Percentiles rank a stretch among this genome's conserved stretches.
Evolutionary conservation across 495 filamentous ascomycete genomes (phyloP).

Genomic region (Xylaria flabelliformis): DNA sequence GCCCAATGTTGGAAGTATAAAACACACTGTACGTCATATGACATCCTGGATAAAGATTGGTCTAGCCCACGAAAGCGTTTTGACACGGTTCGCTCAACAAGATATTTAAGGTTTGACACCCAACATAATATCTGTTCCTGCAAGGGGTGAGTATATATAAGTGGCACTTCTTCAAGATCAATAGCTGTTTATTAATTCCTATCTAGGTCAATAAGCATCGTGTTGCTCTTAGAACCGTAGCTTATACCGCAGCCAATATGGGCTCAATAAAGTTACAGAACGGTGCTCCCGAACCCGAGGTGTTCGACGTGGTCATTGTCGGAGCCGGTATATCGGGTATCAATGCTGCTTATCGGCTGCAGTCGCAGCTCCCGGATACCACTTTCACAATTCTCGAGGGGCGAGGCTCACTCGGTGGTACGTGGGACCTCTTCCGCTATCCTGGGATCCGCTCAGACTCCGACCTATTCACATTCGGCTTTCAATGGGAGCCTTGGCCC

Average conservation of each 20-base stretch:
- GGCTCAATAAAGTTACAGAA: background rate
- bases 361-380: conserved; percentile 61
- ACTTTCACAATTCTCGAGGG: conserved; percentile 69
- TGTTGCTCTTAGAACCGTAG: background rate
- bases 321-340: conserved; percentile 80
- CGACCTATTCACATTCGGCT: conserved; percentile 71
- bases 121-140: background rate
- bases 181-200: background rate
- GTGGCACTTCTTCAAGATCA: background rate
- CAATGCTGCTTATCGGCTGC: conserved; percentile 74
- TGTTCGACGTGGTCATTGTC: conserved; percentile 68
- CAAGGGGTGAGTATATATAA: background rate
- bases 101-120: background rate
- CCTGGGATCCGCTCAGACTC: conserved; percentile 74
- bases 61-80: background rate
- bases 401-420: conserved; percentile 67
- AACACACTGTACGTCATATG: background rate
- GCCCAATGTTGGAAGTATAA: background rate
- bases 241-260: conserved; percentile 1
- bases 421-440: conserved; percentile 76
- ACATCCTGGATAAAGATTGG: background rate
- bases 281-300: conserved; percentile 13
- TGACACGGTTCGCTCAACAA: background rate
- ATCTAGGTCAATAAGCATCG: background rate
- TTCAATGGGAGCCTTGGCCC: conserved; percentile 65